Base-by-base conservation (phyloP, 2,329 filamentous ascomycete species). In the Amauroascus verrucosus region DNA sequence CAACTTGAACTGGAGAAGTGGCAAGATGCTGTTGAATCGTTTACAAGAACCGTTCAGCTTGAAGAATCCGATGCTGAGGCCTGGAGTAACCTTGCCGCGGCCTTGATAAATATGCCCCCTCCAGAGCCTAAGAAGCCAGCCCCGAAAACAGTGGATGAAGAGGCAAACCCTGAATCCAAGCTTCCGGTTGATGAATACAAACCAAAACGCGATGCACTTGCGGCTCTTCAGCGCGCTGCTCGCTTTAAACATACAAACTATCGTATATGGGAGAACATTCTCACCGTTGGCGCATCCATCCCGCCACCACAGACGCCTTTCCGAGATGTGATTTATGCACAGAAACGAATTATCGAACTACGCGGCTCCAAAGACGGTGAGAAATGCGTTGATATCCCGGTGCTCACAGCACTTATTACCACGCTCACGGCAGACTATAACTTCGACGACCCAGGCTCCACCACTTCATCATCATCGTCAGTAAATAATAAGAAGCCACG, bases 251-350 rank as follows among this genome's bases (percentile, higher is more conserved):
- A 88, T 67, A 84, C 89, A 61, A 91, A 91, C 71, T 87, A 85
- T 78, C 83, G 88, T 61, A 96, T 98, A 67, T 97, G 91, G 91
- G 88, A 95, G 65, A 98, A 98, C 63, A 85, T 97, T 14, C 80
- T 98, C 54, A 93, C 89, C 0, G 83, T 97, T 20, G 85, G 87
- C 0, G 81, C 86, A 0, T 86, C 88, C 1, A 79, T 93, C 26
- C 77, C 77, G 0, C 90, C 91, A 0, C 84, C 87, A 0, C 55
- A 60, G 28, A 74, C 70, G 0, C 81, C 85, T 0, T 83, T 88
- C 64, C 68, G 75, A 0, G 88, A 96, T 57, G 80, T 95, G 48
- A 73, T 95, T 30, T 76, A 84, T 3, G 88, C 88, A 0, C 78
- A 93, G 55, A 80, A 78, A 38, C 81, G 84, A 56, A 77, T 97